Evolutionary conservation across 345 rosid genomes (phyloP), one percentile per base, ranked within the genome.

Genomic region (Clarkia xantiana): DNA sequence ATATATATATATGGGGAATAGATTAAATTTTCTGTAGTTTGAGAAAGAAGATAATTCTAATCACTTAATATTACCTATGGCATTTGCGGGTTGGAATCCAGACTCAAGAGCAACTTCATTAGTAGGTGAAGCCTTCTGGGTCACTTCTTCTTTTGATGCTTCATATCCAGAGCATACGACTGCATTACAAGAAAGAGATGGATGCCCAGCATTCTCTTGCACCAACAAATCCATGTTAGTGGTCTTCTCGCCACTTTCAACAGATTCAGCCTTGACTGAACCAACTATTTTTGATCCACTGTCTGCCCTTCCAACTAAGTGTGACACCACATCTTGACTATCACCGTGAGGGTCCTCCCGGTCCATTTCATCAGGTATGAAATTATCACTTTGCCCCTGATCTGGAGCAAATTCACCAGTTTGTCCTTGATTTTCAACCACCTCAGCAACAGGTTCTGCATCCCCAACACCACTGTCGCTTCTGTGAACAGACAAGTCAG

Each of bases 371-470:
- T 66, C 82, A 9, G 86, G 96, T 57, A 80, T 68, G 68, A 84
- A 76, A 75, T 91, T 86, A 75, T 84, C 95, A 71, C 76, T 77
- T 59, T 80, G 68, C 59, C 96, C 95, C 47, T 75, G 84, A 69
- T 66, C 88, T 56, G 94, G 99, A 51, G 75, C 88, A 72, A 79
- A 93, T 69, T 93, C 99, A 68, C 96, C 99, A 2, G 90, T 87
- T 70, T 84, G 96, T 52, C 99, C 99, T 71, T 82, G 94, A 74
- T 80, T 87, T 70, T 93, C 99, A 62, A 69, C 74, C 60, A 84
- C 94, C 68, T 93, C 96, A 11, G 73, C 72, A 65, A 87, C 77
- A 15, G 90, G 94, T 50, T 87, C 99, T 56, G 79, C 71, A 62
- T 84, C 90, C 55, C 99, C 96, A 56, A 84, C 87, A 36, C 82